Evolutionary conservation across 164 flowering plant species (phyloP), one percentile per base, ranked within the genome.

Genomic region (Vitis riparia): DNA sequence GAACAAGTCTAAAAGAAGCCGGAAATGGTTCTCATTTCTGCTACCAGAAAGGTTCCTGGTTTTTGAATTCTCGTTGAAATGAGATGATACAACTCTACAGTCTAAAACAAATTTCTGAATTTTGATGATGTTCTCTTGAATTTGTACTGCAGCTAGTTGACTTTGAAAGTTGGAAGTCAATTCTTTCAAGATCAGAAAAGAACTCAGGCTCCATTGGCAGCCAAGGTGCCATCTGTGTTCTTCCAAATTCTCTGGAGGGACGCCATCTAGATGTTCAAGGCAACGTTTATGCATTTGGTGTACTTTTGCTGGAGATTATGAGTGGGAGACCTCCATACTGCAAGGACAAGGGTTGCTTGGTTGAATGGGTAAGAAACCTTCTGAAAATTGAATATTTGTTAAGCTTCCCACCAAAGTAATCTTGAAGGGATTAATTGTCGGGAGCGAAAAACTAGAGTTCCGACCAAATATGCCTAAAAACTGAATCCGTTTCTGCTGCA

Each of bases 81-180:
- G 59, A 23, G 29, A 23, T 27, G 5, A 59, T 48, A 62, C 5
- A 14, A 15, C 49, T 7, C 37, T 12, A 65, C 1, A 1, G 15
- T 13, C 51, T 15, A 14, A 27, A 53, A 15, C 51, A 66, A 53
- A 59, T 27, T 66, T 29, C 19, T 62, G 68, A 11, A 52, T 15
- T n/a, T 51, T 63, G 29, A 19, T 27, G 30, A 52, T 19, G 32
- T 9, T 51, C 23, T 55, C 13, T 70, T 64, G 15, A 23, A 30
- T 65, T 56, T n/a, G n/a, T 64, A 63, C 65, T 75, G 75, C 88
- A 94, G 98, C 84, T 94, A 69, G 91, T 92, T 73, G 97, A 94
- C 74, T 94, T 94, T 78, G 95, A 92, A 75, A 80, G 93, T 68
- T 94, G 97, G 99, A 94, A 89, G 84, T 76, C 86, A 5, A 81